A percentile compares a stretch with the other conserved stretches of the same genome.
Evolutionary conservation across 768 basidiomycete species (phyloP).

Genomic region (Leccinum variicolor): DNA sequence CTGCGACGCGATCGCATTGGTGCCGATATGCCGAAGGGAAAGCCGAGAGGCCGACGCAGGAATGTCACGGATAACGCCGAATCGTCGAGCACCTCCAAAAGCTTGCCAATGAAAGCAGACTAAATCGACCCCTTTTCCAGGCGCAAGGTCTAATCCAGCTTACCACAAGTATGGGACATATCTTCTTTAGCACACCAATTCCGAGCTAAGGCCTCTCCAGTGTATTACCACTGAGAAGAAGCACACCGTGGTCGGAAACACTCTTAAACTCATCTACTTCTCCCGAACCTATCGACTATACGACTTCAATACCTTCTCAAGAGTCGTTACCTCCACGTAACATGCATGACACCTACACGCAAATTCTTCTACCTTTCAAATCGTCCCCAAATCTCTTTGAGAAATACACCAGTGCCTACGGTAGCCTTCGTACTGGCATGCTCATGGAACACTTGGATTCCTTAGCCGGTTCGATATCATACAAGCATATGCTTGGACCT

Average conservation of each 20-base stretch:
- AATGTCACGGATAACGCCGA: too few species aligned
- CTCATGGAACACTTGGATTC: conserved; percentile 82
- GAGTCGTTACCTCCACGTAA: conserved; percentile 41
- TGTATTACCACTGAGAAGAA: conserved; percentile 53
- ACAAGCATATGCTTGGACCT: conserved; percentile 77
- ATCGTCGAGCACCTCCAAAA: too few species aligned
- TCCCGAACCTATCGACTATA: conserved; percentile 12
- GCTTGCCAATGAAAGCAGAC: too few species aligned
- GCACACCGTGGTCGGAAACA: conserved; percentile 56
- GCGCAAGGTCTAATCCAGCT: conserved; percentile 49
- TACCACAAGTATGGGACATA: conserved; percentile 43
- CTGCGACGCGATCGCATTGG: too few species aligned
- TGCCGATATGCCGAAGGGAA: too few species aligned
- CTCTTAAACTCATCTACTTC: conserved; percentile 40
- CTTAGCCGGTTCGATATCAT: conserved; percentile 80
- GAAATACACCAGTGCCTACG: conserved; percentile 66
- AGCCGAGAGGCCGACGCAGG: too few species aligned
- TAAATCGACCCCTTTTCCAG: conserved; percentile 29
- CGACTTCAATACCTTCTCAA: conserved; percentile 9
- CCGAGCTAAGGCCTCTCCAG: conserved; percentile 31
- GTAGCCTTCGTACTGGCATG: conserved; percentile 68
- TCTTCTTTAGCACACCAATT: background rate
- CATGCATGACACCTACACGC: conserved; percentile 74
- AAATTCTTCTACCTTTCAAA: conserved; percentile 61
- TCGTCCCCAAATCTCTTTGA: conserved; percentile 58